Conservation (phyloP, 176 grass and related monocot species). For the Carex scoparia region DNA sequence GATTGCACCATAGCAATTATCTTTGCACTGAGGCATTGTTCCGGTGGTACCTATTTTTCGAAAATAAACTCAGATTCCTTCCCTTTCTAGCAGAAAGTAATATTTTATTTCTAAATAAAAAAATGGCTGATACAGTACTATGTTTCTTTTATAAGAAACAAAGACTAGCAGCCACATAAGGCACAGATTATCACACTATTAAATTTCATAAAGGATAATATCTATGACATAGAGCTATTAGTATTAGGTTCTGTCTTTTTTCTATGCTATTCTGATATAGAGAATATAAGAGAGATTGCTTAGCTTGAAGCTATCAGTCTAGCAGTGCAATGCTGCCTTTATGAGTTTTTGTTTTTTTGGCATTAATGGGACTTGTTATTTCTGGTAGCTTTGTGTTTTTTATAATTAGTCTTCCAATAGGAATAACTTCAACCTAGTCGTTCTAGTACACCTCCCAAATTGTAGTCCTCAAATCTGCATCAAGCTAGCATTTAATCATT, state of each 20-base stretch:
- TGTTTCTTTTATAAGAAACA: not conserved
- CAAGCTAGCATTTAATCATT: not conserved
- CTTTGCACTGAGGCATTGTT: too few relatives aligned
- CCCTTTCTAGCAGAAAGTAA: too few relatives aligned
- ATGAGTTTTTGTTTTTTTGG: constrained; percentile 14
- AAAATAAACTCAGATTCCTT: too few relatives aligned
- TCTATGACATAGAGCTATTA: not conserved
- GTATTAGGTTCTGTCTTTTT: not conserved
- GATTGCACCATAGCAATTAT: too few relatives aligned
- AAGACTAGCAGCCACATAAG: not conserved
- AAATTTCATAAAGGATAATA: not conserved
- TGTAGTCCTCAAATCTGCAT: not conserved
- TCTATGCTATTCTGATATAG: not conserved
- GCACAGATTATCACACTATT: not conserved
- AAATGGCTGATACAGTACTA: too few relatives aligned
- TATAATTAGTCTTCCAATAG: not conserved
- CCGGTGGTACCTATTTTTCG: too few relatives aligned
- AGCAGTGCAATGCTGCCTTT: not conserved
- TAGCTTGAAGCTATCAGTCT: not conserved
- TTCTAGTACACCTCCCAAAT: not conserved
- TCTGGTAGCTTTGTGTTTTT: not conserved
- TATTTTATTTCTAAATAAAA: too few relatives aligned
- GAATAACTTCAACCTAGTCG: not conserved
- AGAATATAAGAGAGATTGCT: constrained; percentile 28
- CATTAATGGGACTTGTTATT: not conserved